phyloP scores from a whole-genome alignment of 1,284 basidiomycete genomes.

The Microbotryomycetes sp. region DNA sequence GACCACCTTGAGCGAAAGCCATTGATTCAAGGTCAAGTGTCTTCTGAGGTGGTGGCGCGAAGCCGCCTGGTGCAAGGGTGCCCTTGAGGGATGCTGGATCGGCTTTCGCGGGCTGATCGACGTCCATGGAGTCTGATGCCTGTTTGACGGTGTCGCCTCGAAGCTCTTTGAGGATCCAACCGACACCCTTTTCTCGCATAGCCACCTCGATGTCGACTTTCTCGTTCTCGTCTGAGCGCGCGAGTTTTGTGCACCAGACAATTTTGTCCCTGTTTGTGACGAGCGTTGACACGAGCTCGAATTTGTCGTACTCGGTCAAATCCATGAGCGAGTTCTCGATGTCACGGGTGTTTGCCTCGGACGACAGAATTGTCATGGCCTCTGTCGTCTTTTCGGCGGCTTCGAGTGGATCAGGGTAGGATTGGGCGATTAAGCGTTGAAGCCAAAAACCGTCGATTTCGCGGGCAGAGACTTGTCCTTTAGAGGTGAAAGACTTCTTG shows the following conservation, averaged over 20 bases:
- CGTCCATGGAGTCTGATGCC: conserved; percentile 62
- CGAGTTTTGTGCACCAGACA: conserved; percentile 97
- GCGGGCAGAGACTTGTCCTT: conserved; percentile 66
- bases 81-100: conserved; percentile 68
- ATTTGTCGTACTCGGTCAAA: conserved; percentile 85
- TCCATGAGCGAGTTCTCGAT: conserved; percentile 97
- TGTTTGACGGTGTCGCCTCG: conserved; percentile 42
- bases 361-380: conserved; percentile 75
- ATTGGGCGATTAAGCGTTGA: conserved; percentile 81
- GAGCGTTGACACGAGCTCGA: conserved; percentile 83
- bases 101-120: conserved; percentile 50
- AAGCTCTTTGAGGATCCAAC: conserved; percentile 89
- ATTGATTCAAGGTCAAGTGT: conserved; percentile 88
- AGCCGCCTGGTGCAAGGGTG: conserved; percentile 80
- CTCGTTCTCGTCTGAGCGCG: conserved; percentile 82
- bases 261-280: conserved; percentile 93
- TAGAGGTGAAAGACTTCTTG: conserved; percentile 52
- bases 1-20: conserved; percentile 92
- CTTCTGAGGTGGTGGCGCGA: conserved; percentile 69
- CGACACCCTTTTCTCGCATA: conserved; percentile 94
- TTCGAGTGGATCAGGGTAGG: conserved; percentile 90
- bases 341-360: conserved; percentile 83
- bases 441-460: conserved; percentile 98
- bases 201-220: conserved; percentile 91
- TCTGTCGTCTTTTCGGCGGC: conserved; percentile 83